Evolutionary conservation across 23 red algal genomes (phyloP).

Genomic region (Gracilaria gracilis): DNA sequence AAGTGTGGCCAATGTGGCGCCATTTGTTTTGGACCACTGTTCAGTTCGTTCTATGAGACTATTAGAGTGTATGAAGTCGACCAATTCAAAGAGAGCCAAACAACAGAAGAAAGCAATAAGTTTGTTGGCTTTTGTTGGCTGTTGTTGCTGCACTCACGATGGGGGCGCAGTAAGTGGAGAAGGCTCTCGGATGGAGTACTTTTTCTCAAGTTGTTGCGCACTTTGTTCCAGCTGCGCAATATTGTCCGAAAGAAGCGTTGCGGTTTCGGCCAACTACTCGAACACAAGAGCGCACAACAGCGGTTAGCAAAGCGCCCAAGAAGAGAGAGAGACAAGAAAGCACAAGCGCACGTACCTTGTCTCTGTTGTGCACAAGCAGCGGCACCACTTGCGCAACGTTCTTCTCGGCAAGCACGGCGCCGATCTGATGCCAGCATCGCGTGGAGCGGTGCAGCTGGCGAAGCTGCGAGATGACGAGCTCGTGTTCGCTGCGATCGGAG

Average conservation of each 20-base stretch:
- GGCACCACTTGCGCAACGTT: constrained; percentile 72
- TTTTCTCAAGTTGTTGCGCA: neutral
- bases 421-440: constrained; percentile 86
- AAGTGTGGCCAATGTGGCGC: too few species aligned
- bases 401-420: constrained; percentile 80
- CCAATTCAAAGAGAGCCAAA: too few species aligned
- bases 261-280: neutral
- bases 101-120: too few species aligned
- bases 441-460: constrained; percentile 38
- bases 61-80: too few species aligned
- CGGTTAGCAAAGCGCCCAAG: neutral
- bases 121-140: too few species aligned
- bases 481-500: constrained; percentile 81
- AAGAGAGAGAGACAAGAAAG: neutral
- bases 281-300: neutral
- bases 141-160: neutral
- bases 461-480: constrained; percentile 76
- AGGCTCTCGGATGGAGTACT: neutral
- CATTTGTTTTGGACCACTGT: too few species aligned
- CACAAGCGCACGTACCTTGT: constrained; percentile 32
- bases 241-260: neutral
- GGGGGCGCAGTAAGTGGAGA: neutral
- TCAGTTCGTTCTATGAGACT: too few species aligned
- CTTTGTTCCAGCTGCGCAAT: neutral
- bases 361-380: constrained; percentile 30